Conservation (phyloP, 2,329 filamentous ascomycete species). For the Apiospora sp. region DNA sequence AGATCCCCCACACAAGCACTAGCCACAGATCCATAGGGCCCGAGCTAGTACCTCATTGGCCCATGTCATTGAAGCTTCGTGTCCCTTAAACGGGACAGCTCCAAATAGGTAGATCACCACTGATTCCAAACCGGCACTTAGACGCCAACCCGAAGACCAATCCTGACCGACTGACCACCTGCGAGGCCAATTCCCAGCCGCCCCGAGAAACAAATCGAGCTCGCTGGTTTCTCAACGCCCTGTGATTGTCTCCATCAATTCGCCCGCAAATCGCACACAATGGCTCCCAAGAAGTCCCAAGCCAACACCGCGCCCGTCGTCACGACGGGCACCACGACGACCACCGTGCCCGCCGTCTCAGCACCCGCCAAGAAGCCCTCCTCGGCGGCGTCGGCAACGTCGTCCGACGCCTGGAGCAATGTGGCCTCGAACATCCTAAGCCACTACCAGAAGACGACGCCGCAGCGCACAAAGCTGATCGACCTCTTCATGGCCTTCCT, state of each 20-base stretch:
- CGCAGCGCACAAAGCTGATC: conserved; percentile 90
- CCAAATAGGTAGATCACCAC: not conserved
- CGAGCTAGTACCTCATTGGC: conserved; percentile 12
- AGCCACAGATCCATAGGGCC: conserved; percentile 4
- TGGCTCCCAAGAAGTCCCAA: conserved; percentile 22
- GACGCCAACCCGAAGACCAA: not conserved
- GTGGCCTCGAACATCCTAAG: conserved; percentile 76
- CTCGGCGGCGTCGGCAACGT: conserved; percentile 30
- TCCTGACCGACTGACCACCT: too few species aligned
- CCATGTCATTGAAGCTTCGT: conserved; percentile 23
- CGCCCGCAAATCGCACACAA: not conserved
- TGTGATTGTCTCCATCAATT: not conserved
- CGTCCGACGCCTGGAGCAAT: conserved; percentile 53
- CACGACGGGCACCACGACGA: conserved; percentile 31
- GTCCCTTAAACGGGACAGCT: conserved; percentile 22
- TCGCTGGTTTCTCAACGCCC: not conserved
- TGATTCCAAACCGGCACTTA: not conserved
- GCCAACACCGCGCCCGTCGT: conserved; percentile 25
- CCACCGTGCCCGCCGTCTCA: conserved; percentile 28
- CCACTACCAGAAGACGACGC: conserved; percentile 81
- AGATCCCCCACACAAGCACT: conserved; percentile 7
- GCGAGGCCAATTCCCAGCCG: not conserved
- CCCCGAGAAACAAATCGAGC: not conserved
- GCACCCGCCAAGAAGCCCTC: conserved; percentile 37
- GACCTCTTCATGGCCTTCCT: conserved; percentile 92